phyloP scores from a whole-genome alignment of 768 basidiomycete species.

The Gloeopeniophorella convolvens region DNA sequence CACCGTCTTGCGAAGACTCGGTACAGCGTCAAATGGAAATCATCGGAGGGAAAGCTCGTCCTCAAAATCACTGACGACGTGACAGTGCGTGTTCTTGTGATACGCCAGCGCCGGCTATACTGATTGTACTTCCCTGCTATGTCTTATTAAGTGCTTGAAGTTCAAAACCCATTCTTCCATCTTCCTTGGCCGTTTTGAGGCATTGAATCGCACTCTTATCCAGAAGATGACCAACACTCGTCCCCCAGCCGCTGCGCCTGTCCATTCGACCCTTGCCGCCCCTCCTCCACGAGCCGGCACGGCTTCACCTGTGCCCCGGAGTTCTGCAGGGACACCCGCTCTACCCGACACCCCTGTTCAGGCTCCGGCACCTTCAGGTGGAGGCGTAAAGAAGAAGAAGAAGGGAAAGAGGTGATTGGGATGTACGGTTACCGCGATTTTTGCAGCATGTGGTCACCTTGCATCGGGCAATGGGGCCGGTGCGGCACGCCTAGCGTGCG shows the following conservation, averaged over 20 bases:
- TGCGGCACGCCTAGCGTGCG: too few relatives aligned
- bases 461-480: too few relatives aligned
- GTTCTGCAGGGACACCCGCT: constrained; percentile 1
- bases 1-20: constrained; percentile 52
- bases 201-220: constrained; percentile 80
- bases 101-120: too few relatives aligned
- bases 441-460: too few relatives aligned
- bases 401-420: constrained; percentile 67
- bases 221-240: constrained; percentile 75
- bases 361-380: constrained; percentile 36
- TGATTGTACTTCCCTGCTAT: background rate
- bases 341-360: constrained; percentile 18
- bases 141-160: constrained; percentile 69
- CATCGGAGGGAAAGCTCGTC: constrained; percentile 79
- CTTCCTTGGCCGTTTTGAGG: constrained; percentile 94
- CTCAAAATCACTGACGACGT: constrained; percentile 91
- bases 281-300: constrained; percentile 10
- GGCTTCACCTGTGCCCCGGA: background rate
- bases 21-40: constrained; percentile 89
- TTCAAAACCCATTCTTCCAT: constrained; percentile 94
- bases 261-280: constrained; percentile 1
- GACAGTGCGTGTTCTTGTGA: constrained; percentile 61
- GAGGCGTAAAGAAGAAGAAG: constrained; percentile 79
- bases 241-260: constrained; percentile 5
- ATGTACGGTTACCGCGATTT: constrained; percentile 7